Evolutionary conservation across 2,329 filamentous ascomycete genomes (phyloP).

Genomic region (Bretziella fagacearum): DNA sequence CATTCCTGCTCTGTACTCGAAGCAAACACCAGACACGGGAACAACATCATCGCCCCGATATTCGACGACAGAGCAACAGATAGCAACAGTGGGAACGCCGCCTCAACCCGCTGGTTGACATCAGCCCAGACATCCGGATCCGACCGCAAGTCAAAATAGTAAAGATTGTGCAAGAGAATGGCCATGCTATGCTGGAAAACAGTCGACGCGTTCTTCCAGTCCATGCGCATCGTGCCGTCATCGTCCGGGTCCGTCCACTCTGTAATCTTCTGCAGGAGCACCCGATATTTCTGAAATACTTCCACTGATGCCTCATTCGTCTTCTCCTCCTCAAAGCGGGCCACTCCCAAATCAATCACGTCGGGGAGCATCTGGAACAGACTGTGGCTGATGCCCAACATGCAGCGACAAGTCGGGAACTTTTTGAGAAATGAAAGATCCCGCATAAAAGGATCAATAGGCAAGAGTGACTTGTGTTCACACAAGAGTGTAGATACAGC

Average conservation of each 20-base stretch:
- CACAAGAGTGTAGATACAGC: conserved; percentile 7
- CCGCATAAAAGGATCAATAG: conserved; percentile 11
- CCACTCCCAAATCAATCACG: conserved; percentile 7
- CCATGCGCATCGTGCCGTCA: conserved; percentile 9
- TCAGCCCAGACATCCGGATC: conserved; percentile 7
- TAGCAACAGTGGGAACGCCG: conserved; percentile 11
- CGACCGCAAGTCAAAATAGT: conserved; percentile 10
- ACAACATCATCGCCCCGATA: conserved; percentile 12
- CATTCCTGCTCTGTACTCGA: conserved; percentile 14
- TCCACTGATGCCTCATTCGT: conserved; percentile 3
- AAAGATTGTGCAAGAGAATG: conserved; percentile 12
- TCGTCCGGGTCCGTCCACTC: conserved; percentile 11
- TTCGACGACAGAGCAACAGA: conserved; percentile 13
- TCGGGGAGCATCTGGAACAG: conserved; percentile 12
- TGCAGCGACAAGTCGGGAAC: conserved; percentile 6
- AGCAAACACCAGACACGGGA: conserved; percentile 11
- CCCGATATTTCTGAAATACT: conserved; percentile 10
- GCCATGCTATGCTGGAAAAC: conserved; percentile 12
- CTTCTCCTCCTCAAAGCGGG: conserved; percentile 8
- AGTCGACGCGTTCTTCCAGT: conserved; percentile 10
- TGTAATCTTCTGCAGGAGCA: conserved; percentile 5
- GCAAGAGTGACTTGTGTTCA: conserved; percentile 1
- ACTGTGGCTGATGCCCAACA: conserved; percentile 10
- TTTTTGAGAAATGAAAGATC: conserved; percentile 7
- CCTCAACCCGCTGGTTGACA: conserved; percentile 7